A percentile compares a stretch with the other conserved stretches of the same genome.
Evolutionary conservation across 371 early-diverging fungal genomes (phyloP).

Genomic region (Blakeslea trispora): DNA sequence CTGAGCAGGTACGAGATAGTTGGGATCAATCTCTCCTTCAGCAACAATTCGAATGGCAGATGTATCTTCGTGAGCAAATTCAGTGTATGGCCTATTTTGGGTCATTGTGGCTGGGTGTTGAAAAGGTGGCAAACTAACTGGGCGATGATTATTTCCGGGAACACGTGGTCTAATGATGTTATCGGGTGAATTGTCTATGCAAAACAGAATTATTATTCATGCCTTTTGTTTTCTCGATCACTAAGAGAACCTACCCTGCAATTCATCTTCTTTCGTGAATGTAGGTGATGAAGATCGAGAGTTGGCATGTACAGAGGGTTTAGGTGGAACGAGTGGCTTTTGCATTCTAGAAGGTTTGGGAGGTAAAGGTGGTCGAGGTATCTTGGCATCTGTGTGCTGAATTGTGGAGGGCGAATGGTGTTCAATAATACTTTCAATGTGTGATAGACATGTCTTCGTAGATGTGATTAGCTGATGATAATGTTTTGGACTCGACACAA

Average conservation of each 20-base stretch:
- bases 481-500: slow-evolving; percentile 46
- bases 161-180: slow-evolving; percentile 19
- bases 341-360: slow-evolving; percentile 45
- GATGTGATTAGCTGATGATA: slow-evolving; percentile 35
- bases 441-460: slow-evolving; percentile 40
- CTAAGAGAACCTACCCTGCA: slow-evolving; percentile 33
- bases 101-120: slow-evolving; percentile 8
- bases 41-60: slow-evolving; percentile 24
- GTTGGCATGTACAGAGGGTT: slow-evolving; percentile 27
- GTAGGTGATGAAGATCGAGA: slow-evolving; percentile 19
- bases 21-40: slow-evolving; percentile 49
- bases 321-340: slow-evolving; percentile 42
- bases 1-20: slow-evolving; percentile 51
- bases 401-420: slow-evolving; percentile 30
- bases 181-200: slow-evolving; percentile 23
- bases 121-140: slow-evolving; percentile 21
- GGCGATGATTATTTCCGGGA: slow-evolving; percentile 10
- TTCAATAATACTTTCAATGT: slow-evolving; percentile 44
- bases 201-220: background rate
- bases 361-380: slow-evolving; percentile 37
- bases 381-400: slow-evolving; percentile 10
- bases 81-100: slow-evolving; percentile 20
- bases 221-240: background rate
- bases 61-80: slow-evolving; percentile 6
- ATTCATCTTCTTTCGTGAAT: slow-evolving; percentile 19